phyloP scores from a whole-genome alignment of 1,284 basidiomycete species.

The Jaminaea rosea region DNA sequence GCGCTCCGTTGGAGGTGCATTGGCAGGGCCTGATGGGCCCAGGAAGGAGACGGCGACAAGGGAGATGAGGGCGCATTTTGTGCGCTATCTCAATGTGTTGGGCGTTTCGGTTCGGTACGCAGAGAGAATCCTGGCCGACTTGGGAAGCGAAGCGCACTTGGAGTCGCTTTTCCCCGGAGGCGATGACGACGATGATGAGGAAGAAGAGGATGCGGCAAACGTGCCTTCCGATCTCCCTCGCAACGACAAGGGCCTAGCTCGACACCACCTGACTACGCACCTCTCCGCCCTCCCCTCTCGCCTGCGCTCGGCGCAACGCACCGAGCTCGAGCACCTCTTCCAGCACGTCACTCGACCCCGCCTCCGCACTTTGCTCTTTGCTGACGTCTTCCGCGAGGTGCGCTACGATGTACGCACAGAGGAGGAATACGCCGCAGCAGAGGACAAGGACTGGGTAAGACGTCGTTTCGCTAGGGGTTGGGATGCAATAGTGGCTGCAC shows the following conservation, averaged over 20 bases:
- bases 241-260: no score
- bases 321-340: constrained; percentile 49
- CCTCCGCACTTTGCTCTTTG: constrained; percentile 68
- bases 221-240: no score
- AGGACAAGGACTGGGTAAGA: constrained; percentile 72
- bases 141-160: constrained; percentile 10
- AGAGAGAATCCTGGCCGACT: constrained; percentile 27
- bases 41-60: constrained; percentile 38
- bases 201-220: no score
- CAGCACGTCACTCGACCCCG: constrained; percentile 60
- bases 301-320: constrained; percentile 49
- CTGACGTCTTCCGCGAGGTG: constrained; percentile 80
- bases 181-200: not conserved
- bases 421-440: constrained; percentile 69
- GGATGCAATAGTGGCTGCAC: constrained; percentile 66
- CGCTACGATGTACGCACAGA: constrained; percentile 75
- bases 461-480: constrained; percentile 78
- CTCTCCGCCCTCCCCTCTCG: constrained; percentile 1
- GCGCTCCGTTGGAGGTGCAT: constrained; percentile 21
- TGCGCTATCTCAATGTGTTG: constrained; percentile 41
- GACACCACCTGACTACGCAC: no score
- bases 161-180: not conserved
- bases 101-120: constrained; percentile 33
- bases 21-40: constrained; percentile 40
- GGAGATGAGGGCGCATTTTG: constrained; percentile 37